A percentile compares a stretch with the other conserved stretches of the same genome.
phyloP scores from a whole-genome alignment of 1,139 yeast species.

The Scheffersomyces segobiensis region DNA sequence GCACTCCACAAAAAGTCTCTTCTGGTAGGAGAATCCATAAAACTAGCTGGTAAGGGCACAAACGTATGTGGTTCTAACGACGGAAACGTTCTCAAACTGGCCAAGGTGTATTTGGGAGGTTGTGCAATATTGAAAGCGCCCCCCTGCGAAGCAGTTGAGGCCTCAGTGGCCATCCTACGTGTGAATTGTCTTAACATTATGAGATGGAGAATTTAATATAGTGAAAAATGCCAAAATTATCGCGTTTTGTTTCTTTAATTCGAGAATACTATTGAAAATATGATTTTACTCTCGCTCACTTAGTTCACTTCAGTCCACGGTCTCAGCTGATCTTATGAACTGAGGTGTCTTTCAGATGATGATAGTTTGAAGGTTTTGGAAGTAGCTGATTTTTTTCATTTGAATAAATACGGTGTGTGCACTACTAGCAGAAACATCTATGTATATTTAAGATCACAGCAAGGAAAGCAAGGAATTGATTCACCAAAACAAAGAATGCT shows the following conservation, averaged over 20 bases:
- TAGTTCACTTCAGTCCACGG: slow-evolving; percentile 1
- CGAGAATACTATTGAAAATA: background rate
- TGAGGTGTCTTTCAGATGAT: background rate
- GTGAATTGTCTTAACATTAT: slow-evolving; percentile 26
- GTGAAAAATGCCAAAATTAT: background rate
- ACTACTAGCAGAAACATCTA: background rate
- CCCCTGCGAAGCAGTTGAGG: slow-evolving; percentile 8
- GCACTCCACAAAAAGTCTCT: slow-evolving; percentile 95
- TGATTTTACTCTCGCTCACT: background rate
- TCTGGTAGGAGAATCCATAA: slow-evolving; percentile 75
- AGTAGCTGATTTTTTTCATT: background rate
- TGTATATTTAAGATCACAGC: background rate
- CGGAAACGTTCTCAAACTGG: slow-evolving; percentile 85
- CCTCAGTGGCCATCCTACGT: slow-evolving; percentile 37
- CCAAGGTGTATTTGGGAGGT: slow-evolving; percentile 76
- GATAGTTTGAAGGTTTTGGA: background rate
- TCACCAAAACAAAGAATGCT: too few species aligned
- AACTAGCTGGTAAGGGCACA: slow-evolving; percentile 69
- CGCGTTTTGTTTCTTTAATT: background rate
- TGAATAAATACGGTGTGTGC: background rate
- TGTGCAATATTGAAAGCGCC: slow-evolving; percentile 25
- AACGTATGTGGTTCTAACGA: slow-evolving; percentile 80
- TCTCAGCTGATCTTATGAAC: background rate
- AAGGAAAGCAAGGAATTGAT: background rate
- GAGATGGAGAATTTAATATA: background rate